Evolutionary conservation across 805 yeast genomes (phyloP).

Genomic region (Ogataea saltuana): DNA sequence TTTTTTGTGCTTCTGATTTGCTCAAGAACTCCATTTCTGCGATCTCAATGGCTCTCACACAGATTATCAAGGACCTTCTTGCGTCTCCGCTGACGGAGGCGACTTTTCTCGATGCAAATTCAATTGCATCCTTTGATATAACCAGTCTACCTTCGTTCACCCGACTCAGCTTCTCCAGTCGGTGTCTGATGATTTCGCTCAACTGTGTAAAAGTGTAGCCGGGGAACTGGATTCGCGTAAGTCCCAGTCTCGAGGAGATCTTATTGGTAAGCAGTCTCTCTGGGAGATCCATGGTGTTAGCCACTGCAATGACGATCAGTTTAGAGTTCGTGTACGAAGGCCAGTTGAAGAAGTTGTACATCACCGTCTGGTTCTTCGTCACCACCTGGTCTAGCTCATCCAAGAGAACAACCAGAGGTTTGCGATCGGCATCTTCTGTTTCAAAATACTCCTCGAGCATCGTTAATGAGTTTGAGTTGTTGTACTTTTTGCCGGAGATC

Average conservation of each 20-base stretch:
- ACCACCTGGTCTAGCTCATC: conserved; percentile 95
- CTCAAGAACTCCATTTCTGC: conserved; percentile 65
- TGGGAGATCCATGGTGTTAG: conserved; percentile 96
- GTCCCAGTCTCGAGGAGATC: conserved; percentile 87
- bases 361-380: conserved; percentile 75
- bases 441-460: conserved; percentile 71
- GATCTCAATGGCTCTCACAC: conserved; percentile 85
- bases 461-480: conserved; percentile 64
- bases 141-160: conserved; percentile 45
- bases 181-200: conserved; percentile 67
- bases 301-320: conserved; percentile 86
- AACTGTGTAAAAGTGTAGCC: conserved; percentile 85
- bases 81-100: conserved; percentile 98
- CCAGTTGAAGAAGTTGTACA: conserved; percentile 98
- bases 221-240: conserved; percentile 80
- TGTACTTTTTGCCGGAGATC: conserved; percentile 57
- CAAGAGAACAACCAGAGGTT: conserved; percentile 72
- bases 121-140: conserved; percentile 72
- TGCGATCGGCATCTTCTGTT: conserved; percentile 34
- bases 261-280: conserved; percentile 86
- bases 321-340: conserved; percentile 81
- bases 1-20: conserved; percentile 31
- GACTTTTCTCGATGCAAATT: conserved; percentile 89
- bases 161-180: conserved; percentile 55
- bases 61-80: conserved; percentile 82